phyloP scores from a whole-genome alignment of 2,329 filamentous ascomycete species.

The Phaeomoniella chlamydospora region DNA sequence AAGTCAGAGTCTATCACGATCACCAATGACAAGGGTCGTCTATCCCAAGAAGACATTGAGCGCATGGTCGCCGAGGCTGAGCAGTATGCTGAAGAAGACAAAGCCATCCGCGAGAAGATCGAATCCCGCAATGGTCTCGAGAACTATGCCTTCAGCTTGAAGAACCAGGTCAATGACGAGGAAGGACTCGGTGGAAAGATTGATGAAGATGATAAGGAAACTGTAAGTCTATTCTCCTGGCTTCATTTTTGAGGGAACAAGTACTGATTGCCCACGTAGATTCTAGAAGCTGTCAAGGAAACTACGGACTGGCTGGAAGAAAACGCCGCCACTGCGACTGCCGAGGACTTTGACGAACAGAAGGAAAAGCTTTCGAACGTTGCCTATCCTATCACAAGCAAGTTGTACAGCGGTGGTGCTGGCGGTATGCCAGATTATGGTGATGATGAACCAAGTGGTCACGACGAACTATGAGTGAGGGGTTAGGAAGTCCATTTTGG shows the following conservation, averaged over 20 bases:
- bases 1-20: conserved; percentile 97
- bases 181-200: conserved; percentile 97
- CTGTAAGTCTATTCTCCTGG: too few species aligned
- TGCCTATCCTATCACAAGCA: conserved; percentile 97
- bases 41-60: conserved; percentile 93
- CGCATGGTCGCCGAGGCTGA: conserved; percentile 98
- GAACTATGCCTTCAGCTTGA: conserved; percentile 97
- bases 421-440: conserved; percentile 45
- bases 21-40: conserved; percentile 97
- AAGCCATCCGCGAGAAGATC: conserved; percentile 92
- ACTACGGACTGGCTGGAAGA: conserved; percentile 92
- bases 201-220: conserved; percentile 95
- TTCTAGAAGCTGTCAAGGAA: conserved; percentile 95
- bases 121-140: conserved; percentile 92
- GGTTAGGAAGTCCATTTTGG: background rate
- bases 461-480: conserved; percentile 61
- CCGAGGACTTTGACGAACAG: conserved; percentile 98
- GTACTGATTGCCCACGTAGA: too few species aligned
- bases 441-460: conserved; percentile 45
- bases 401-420: conserved; percentile 67
- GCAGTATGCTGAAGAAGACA: conserved; percentile 98
- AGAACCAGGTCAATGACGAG: conserved; percentile 97
- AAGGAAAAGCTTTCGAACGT: conserved; percentile 97
- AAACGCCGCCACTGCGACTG: conserved; percentile 69
- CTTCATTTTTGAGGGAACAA: too few species aligned